Percentiles rank a stretch among this genome's conserved stretches.
These are phyloP conservation scores for Salix suchowensis DNA, from an alignment of 345 rosid genomes.

Conservation along the genomic window DNA sequence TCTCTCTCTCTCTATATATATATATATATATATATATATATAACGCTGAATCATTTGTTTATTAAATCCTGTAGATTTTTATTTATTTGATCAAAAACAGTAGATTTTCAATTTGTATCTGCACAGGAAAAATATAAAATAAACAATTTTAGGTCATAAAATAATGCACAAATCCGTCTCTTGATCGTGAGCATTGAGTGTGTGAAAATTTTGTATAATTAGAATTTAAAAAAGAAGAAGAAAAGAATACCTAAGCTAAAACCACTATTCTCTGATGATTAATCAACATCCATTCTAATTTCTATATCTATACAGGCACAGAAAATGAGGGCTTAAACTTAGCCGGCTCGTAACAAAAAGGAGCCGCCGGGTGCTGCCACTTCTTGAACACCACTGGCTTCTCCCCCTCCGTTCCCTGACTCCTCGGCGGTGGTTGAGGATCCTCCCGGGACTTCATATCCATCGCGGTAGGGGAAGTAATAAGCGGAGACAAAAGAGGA, in stretches of 20 bases:
- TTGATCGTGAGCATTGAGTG: not conserved
- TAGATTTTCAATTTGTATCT: not conserved
- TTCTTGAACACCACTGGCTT: slow-evolving; percentile 51
- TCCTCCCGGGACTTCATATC: slow-evolving; percentile 33
- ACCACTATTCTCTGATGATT: not conserved
- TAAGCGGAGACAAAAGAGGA: slow-evolving; percentile 82
- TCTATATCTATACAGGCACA: slow-evolving; percentile 47
- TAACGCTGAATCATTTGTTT: not conserved
- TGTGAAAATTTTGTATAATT: not conserved
- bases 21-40: too few species aligned
- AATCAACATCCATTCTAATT: not conserved
- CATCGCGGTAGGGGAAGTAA: slow-evolving; percentile 47
- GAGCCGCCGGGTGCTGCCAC: slow-evolving; percentile 97
- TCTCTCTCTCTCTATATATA: too few species aligned
- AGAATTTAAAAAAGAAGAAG: not conserved
- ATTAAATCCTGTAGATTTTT: not conserved
- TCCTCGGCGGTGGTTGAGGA: not conserved
- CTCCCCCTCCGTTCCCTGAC: slow-evolving; percentile 25
- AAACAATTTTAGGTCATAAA: too few species aligned
- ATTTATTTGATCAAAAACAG: not conserved
- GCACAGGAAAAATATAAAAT: too few species aligned
- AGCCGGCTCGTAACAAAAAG: slow-evolving; percentile 52
- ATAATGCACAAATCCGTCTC: not conserved
- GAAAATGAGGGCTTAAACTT: slow-evolving; percentile 42
- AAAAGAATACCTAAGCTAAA: not conserved